Conservation (phyloP, 2,329 filamentous ascomycete genomes). For the Didymella lethalis region DNA sequence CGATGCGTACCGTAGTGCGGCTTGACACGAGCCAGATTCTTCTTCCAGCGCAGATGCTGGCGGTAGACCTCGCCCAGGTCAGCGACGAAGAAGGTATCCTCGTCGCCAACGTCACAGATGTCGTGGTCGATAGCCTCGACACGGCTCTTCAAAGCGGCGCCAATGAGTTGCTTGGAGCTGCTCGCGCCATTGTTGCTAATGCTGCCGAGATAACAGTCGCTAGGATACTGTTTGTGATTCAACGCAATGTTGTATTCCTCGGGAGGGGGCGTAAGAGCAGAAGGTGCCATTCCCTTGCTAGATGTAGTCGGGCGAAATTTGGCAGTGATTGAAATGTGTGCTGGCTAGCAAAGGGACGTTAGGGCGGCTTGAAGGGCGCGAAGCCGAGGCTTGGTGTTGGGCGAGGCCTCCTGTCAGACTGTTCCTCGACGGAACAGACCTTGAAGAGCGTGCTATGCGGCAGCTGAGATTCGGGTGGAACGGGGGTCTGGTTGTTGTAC, state of each 20-base stretch:
- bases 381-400: constrained; percentile 83
- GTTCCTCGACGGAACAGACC: constrained; percentile 99
- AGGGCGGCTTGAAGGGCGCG: constrained; percentile 94
- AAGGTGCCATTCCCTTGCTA: constrained; percentile 74
- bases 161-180: constrained; percentile 79
- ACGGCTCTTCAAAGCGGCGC: constrained; percentile 84
- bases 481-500: constrained; percentile 58
- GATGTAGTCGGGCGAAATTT: constrained; percentile 34
- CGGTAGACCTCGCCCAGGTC: constrained; percentile 98
- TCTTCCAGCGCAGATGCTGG: constrained; percentile 98
- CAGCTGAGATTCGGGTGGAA: constrained; percentile 80
- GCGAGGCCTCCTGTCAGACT: constrained; percentile 94
- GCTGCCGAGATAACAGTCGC: constrained; percentile 41
- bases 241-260: constrained; percentile 54
- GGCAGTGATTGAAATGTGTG: constrained; percentile 14
- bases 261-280: constrained; percentile 62
- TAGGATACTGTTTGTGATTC: constrained; percentile 44
- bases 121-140: constrained; percentile 86
- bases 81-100: constrained; percentile 98
- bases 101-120: constrained; percentile 86
- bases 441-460: constrained; percentile 98
- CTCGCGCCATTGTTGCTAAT: constrained; percentile 59
- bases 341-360: constrained; percentile 63
- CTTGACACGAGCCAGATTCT: constrained; percentile 88
- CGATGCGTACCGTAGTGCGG: constrained; percentile 84